These are phyloP conservation scores for Prillingera fragicola DNA, from an alignment of 1,284 basidiomycete genomes.

Conservation along the genomic window DNA sequence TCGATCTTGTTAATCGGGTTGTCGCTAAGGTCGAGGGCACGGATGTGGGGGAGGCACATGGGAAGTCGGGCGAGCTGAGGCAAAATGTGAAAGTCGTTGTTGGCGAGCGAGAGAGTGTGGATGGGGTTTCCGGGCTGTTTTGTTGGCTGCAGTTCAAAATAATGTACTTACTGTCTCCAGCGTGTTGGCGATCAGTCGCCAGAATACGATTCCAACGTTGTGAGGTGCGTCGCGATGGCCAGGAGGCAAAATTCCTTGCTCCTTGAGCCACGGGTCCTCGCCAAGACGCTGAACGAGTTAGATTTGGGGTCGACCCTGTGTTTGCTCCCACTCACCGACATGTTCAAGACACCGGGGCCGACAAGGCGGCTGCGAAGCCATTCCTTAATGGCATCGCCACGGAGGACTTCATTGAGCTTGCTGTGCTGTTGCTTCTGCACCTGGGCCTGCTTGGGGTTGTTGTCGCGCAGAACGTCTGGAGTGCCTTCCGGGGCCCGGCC, in stretches of 20 bases:
- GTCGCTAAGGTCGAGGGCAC: conserved; percentile 43
- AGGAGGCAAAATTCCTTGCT: conserved; percentile 39
- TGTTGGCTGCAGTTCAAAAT: too few species aligned
- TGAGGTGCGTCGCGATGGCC: conserved; percentile 36
- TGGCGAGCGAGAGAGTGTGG: conserved; percentile 42
- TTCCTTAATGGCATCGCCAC: conserved; percentile 37
- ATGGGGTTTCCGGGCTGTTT: conserved; percentile 21
- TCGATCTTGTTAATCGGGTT: conserved; percentile 33
- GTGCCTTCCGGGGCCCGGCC: conserved; percentile 23
- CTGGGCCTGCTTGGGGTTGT: conserved; percentile 9
- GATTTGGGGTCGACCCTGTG: too few species aligned
- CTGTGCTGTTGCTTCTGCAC: conserved; percentile 26
- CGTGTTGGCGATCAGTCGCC: conserved; percentile 35
- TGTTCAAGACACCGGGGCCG: conserved; percentile 35
- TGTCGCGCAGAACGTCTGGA: conserved; percentile 19
- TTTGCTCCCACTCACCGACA: conserved; percentile 42
- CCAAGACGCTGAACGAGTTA: conserved; percentile 28
- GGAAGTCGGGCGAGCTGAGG: conserved; percentile 34
- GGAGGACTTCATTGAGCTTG: conserved; percentile 31
- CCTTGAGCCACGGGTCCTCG: conserved; percentile 37
- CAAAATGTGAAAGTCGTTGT: conserved; percentile 35
- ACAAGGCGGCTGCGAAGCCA: conserved; percentile 38
- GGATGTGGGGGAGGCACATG: conserved; percentile 36
- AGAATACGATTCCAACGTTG: conserved; percentile 39
- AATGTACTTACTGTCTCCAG: conserved; percentile 30